Percentiles rank a stretch among this genome's conserved stretches.
Evolutionary conservation across 2,329 filamentous ascomycete genomes (phyloP).

Genomic region (Neonectria ditissima): DNA sequence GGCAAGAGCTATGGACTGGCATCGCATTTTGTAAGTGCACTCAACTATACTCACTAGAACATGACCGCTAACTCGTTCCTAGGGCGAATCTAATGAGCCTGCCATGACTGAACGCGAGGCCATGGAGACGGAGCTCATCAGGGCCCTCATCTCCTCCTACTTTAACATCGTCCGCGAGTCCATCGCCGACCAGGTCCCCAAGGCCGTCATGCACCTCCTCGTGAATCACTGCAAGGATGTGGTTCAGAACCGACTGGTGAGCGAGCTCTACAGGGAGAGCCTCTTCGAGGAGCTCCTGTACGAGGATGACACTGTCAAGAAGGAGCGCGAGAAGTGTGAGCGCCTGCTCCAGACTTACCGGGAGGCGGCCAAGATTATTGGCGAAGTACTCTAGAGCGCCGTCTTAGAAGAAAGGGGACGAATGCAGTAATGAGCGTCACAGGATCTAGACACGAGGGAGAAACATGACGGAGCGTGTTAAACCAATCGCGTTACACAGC

Average conservation of each 20-base stretch:
- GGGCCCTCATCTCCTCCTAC: slow-evolving; percentile 95
- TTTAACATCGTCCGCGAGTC: slow-evolving; percentile 99
- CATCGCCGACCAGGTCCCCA: slow-evolving; percentile 98
- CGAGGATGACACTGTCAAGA: slow-evolving; percentile 97
- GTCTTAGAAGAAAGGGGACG: slow-evolving; percentile 5
- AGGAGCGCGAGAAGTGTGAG: slow-evolving; percentile 98
- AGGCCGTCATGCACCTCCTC: slow-evolving; percentile 97
- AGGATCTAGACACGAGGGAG: slow-evolving; percentile 29
- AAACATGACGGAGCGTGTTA: slow-evolving; percentile 24
- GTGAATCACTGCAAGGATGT: slow-evolving; percentile 99
- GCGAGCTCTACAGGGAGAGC: slow-evolving; percentile 91
- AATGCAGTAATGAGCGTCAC: slow-evolving; percentile 28
- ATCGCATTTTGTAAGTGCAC: slow-evolving; percentile 69
- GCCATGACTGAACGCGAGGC: slow-evolving; percentile 95
- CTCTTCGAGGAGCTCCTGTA: slow-evolving; percentile 94
- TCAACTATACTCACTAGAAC: slow-evolving; percentile 25
- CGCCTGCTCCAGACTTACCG: slow-evolving; percentile 94
- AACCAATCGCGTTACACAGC: slow-evolving; percentile 20
- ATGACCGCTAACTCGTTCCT: slow-evolving; percentile 39
- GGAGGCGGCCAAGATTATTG: slow-evolving; percentile 97
- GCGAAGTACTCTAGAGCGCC: slow-evolving; percentile 81
- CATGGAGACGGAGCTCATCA: slow-evolving; percentile 97
- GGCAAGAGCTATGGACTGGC: slow-evolving; percentile 56
- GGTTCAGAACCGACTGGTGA: slow-evolving; percentile 96
- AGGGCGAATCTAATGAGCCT: slow-evolving; percentile 77